A percentile compares a stretch with the other conserved stretches of the same genome.
phyloP scores from a whole-genome alignment of 2,329 filamentous ascomycete genomes.

The Allantophomopsis lycopodina region DNA sequence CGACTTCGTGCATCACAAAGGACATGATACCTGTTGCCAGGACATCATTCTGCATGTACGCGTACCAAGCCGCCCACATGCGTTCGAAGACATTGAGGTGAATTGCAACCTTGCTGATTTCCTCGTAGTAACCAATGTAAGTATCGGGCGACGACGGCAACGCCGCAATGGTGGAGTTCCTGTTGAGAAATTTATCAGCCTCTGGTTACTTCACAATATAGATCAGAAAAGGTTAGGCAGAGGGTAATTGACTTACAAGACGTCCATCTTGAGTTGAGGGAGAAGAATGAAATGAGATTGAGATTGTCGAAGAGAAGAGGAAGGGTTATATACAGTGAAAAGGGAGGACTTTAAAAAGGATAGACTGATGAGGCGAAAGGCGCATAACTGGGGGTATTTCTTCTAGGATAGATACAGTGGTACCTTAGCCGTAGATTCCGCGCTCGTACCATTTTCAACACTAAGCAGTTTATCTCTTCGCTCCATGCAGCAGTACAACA shows the following conservation, averaged over 20 bases:
- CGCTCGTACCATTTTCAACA: too few relatives aligned
- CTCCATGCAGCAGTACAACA: too few relatives aligned
- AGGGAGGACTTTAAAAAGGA: too few relatives aligned
- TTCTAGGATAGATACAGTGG: too few relatives aligned
- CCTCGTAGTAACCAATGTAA: conserved; percentile 45
- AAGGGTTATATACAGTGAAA: too few relatives aligned
- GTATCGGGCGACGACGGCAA: conserved; percentile 13
- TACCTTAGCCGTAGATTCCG: too few relatives aligned
- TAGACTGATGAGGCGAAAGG: too few relatives aligned
- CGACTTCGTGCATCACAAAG: conserved; percentile 82
- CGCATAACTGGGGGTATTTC: too few relatives aligned
- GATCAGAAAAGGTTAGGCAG: background rate
- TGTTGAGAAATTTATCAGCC: background rate
- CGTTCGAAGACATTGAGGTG: conserved; percentile 71
- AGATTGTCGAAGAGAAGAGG: too few relatives aligned
- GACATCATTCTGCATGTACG: conserved; percentile 95
- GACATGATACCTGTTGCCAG: conserved; percentile 96
- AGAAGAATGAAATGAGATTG: background rate
- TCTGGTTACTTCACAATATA: background rate
- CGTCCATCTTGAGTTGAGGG: background rate
- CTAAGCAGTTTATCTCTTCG: too few relatives aligned
- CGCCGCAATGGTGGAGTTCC: conserved; percentile 2
- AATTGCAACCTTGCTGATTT: conserved; percentile 62
- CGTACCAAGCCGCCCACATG: conserved; percentile 92
- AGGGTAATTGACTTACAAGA: background rate